phyloP scores from a whole-genome alignment of 805 yeast genomes.

The Sugiyamaella floridensis region DNA sequence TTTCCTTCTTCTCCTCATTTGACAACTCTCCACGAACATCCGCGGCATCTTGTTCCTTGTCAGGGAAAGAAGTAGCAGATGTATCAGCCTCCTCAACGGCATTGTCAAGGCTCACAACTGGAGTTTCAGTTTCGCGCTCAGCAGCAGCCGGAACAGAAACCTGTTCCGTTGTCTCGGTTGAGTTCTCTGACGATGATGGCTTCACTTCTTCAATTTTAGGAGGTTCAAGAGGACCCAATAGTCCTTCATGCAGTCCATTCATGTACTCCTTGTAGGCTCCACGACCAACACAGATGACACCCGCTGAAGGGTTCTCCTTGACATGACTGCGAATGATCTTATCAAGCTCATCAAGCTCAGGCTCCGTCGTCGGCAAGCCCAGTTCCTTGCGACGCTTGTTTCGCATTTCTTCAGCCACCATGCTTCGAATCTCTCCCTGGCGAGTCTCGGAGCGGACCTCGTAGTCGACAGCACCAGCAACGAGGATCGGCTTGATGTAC shows the following conservation, averaged over 20 bases:
- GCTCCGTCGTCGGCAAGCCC: conserved; percentile 24
- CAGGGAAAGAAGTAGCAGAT: conserved; percentile 15
- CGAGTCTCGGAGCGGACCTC: conserved; percentile 68
- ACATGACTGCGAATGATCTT: conserved; percentile 29
- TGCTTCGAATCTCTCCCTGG: conserved; percentile 81
- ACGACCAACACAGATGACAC: conserved; percentile 86
- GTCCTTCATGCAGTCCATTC: conserved; percentile 87
- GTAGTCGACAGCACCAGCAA: conserved; percentile 77
- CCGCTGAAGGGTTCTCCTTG: conserved; percentile 53
- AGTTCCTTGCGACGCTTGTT: conserved; percentile 45
- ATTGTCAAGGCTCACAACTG: not conserved
- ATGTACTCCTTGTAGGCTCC: conserved; percentile 94
- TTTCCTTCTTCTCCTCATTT: conserved; percentile 19
- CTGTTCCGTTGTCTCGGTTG: not conserved
- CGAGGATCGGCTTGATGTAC: conserved; percentile 78
- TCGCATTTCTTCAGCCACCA: conserved; percentile 79
- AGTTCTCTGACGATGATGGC: conserved; percentile 19
- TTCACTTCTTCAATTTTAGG: conserved; percentile 27
- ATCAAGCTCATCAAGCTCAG: conserved; percentile 25
- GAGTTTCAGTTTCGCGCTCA: conserved; percentile 2
- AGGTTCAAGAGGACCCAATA: conserved; percentile 77
- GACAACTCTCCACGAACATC: conserved; percentile 10
- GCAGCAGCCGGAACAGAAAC: conserved; percentile 5
- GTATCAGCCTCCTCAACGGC: conserved; percentile 11
- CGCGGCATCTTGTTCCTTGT: conserved; percentile 9